phyloP scores from a whole-genome alignment of 805 yeast genomes.

The Zygosaccharomyces kombuchaensis region DNA sequence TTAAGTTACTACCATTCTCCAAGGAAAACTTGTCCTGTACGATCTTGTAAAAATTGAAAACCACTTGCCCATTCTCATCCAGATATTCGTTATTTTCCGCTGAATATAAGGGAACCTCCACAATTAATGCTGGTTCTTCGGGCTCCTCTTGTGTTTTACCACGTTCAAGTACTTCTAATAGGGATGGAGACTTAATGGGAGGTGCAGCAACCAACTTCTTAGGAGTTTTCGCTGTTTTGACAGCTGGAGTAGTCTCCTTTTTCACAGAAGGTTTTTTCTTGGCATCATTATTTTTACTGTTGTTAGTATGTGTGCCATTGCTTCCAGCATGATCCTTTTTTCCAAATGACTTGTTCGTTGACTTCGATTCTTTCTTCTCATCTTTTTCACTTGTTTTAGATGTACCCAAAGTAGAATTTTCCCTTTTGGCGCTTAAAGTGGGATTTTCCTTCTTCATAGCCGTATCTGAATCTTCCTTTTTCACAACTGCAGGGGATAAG shows the following conservation, averaged over 20 bases:
- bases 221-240: slow-evolving; percentile 19
- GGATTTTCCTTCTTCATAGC: slow-evolving; percentile 6
- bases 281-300: slow-evolving; percentile 5
- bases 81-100: slow-evolving; percentile 27
- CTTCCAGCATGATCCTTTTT: slow-evolving; percentile 4
- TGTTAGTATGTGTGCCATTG: not conserved
- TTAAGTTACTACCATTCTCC: slow-evolving; percentile 1
- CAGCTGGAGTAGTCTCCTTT: slow-evolving; percentile 13
- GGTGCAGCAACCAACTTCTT: slow-evolving; percentile 24
- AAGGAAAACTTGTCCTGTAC: slow-evolving; percentile 19
- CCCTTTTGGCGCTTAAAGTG: not conserved
- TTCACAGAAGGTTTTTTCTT: slow-evolving; percentile 8
- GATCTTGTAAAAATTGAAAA: slow-evolving; percentile 28
- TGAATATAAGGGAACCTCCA: slow-evolving; percentile 32
- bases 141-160: slow-evolving; percentile 14
- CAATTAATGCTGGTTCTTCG: slow-evolving; percentile 24
- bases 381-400: slow-evolving; percentile 7
- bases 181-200: slow-evolving; percentile 22
- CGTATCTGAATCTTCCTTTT: not conserved
- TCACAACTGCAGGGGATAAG: not conserved
- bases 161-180: slow-evolving; percentile 20
- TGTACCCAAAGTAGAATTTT: not conserved
- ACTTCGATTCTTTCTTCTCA: slow-evolving; percentile 11
- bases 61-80: slow-evolving; percentile 36
- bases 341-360: slow-evolving; percentile 1